Percentiles rank a stretch among this genome's conserved stretches.
These are phyloP conservation scores for Amanita jacksonii DNA, from an alignment of 768 basidiomycete species.

Conservation along the genomic window DNA sequence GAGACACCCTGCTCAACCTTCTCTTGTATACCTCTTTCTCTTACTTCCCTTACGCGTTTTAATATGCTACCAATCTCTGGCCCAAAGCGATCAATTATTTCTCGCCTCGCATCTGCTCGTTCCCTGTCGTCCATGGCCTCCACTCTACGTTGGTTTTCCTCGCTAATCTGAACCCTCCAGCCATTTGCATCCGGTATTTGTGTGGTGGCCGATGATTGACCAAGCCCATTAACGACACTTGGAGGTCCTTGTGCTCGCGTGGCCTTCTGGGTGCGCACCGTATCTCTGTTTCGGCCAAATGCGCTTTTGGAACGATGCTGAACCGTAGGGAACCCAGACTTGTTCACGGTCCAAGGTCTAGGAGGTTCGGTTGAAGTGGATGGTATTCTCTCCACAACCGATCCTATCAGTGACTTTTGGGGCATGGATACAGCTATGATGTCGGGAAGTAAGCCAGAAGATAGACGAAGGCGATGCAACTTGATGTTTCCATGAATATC, in stretches of 20 bases:
- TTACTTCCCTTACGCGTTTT: slow-evolving; percentile 39
- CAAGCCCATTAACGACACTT: slow-evolving; percentile 7
- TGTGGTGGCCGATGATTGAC: slow-evolving; percentile 6
- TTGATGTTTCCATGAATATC: background rate
- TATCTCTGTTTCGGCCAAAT: slow-evolving; percentile 42
- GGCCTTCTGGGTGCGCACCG: slow-evolving; percentile 16
- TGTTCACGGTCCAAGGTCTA: slow-evolving; percentile 18
- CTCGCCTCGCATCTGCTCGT: slow-evolving; percentile 49
- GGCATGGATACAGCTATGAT: background rate
- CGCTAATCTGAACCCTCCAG: slow-evolving; percentile 50
- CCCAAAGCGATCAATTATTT: slow-evolving; percentile 69
- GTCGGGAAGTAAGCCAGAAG: too few species aligned
- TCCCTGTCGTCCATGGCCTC: slow-evolving; percentile 65
- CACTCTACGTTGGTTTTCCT: slow-evolving; percentile 56
- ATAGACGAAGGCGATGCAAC: background rate
- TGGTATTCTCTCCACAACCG: slow-evolving; percentile 39
- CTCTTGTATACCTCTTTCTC: too few species aligned
- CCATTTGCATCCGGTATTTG: slow-evolving; percentile 18
- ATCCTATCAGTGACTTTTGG: slow-evolving; percentile 24
- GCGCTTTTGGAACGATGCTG: slow-evolving; percentile 59
- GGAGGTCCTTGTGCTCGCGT: slow-evolving; percentile 22
- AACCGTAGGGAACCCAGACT: slow-evolving; percentile 53
- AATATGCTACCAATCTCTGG: slow-evolving; percentile 53
- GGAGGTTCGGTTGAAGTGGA: slow-evolving; percentile 18
- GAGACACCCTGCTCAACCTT: too few species aligned